These are phyloP conservation scores for Neonectria punicea DNA, from an alignment of 2,329 filamentous ascomycete genomes.

Conservation along the genomic window DNA sequence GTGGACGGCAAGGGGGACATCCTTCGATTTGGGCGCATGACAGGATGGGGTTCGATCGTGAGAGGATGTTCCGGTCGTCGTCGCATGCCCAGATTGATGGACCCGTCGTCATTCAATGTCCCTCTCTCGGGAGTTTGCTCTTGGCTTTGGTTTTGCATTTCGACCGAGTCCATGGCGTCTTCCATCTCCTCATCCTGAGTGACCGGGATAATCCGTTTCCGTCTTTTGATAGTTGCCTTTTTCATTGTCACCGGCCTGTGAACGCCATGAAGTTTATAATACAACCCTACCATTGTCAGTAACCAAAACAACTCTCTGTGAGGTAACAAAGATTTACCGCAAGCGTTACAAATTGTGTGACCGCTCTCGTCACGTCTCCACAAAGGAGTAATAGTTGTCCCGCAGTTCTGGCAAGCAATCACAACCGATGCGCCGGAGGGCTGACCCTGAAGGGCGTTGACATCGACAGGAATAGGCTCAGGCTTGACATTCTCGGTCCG, in stretches of 20 bases:
- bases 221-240: slow-evolving; percentile 94
- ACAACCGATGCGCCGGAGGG: slow-evolving; percentile 58
- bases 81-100: slow-evolving; percentile 69
- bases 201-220: slow-evolving; percentile 93
- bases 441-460: slow-evolving; percentile 48
- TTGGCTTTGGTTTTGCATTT: slow-evolving; percentile 49
- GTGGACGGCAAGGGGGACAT: slow-evolving; percentile 55
- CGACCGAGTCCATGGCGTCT: slow-evolving; percentile 59
- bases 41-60: slow-evolving; percentile 59
- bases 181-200: slow-evolving; percentile 62
- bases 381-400: slow-evolving; percentile 93
- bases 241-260: slow-evolving; percentile 99
- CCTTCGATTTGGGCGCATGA: slow-evolving; percentile 55
- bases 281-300: slow-evolving; percentile 71
- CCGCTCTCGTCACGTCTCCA: slow-evolving; percentile 95
- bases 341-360: slow-evolving; percentile 98
- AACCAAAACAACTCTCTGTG: slow-evolving; percentile 9
- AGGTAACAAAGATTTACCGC: slow-evolving; percentile 75
- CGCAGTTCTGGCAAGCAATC: slow-evolving; percentile 96
- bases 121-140: slow-evolving; percentile 61
- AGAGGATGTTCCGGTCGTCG: slow-evolving; percentile 58
- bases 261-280: slow-evolving; percentile 94
- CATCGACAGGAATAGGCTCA: slow-evolving; percentile 47
- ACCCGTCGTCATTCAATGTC: slow-evolving; percentile 71
- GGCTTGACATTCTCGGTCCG: slow-evolving; percentile 37